Evolutionary conservation across 768 basidiomycete genomes (phyloP).

Genomic region (Kwoniella mangroviensis): DNA sequence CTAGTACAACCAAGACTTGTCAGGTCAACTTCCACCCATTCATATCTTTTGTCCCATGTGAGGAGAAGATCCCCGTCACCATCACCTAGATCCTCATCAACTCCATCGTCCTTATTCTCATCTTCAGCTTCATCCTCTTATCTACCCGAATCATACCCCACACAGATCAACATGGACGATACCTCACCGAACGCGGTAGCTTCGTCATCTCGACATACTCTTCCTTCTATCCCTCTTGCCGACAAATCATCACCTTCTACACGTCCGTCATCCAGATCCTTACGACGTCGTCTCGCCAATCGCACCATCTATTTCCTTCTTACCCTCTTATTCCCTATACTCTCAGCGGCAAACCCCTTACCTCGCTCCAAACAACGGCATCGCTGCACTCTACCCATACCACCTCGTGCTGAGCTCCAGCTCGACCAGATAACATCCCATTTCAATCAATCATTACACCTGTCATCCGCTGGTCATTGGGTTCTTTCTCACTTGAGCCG

Average conservation of each 20-base stretch:
- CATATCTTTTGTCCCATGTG: neutral
- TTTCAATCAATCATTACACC: neutral
- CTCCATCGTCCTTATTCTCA: neutral
- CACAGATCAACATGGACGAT: neutral
- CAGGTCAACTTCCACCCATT: neutral
- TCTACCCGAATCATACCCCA: neutral
- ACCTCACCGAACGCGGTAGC: slow-evolving; percentile 7
- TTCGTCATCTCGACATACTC: slow-evolving; percentile 22
- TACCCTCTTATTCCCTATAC: slow-evolving; percentile 37
- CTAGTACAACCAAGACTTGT: neutral
- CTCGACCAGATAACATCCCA: neutral
- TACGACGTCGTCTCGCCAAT: slow-evolving; percentile 7
- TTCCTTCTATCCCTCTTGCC: slow-evolving; percentile 4
- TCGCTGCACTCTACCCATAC: neutral
- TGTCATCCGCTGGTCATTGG: slow-evolving; percentile 1
- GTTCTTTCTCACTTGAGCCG: neutral
- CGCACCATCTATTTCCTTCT: slow-evolving; percentile 23
- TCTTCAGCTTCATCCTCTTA: neutral
- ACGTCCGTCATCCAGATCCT: slow-evolving; percentile 4
- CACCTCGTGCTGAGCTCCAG: neutral
- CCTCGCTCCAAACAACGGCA: slow-evolving; percentile 9
- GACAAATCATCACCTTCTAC: neutral
- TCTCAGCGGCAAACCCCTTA: slow-evolving; percentile 34
- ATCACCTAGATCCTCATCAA: too few species aligned
- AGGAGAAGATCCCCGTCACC: neutral